These are phyloP conservation scores for Bacterosira constricta DNA, from an alignment of 108 stramenopile genomes.

Conservation along the genomic window DNA sequence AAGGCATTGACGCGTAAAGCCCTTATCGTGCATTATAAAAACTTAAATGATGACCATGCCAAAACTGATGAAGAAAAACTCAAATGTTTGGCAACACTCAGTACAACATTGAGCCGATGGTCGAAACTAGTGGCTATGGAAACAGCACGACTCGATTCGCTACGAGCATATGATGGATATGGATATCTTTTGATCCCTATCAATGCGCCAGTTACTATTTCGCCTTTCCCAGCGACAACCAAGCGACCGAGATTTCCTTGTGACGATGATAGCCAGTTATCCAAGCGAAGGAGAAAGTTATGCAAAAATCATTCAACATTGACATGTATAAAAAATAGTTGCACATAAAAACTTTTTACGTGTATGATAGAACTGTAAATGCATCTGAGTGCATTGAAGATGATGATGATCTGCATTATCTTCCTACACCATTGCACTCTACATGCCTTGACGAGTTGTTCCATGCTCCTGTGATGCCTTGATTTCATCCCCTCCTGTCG, in stretches of 20 bases:
- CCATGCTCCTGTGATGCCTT: no score
- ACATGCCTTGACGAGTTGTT: no score
- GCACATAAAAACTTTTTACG: no score
- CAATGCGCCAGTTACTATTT: neutral
- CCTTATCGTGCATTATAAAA: conserved; percentile 15
- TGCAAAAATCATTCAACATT: no score
- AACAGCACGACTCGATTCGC: conserved; percentile 6
- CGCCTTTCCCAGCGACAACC: neutral
- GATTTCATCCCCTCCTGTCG: no score
- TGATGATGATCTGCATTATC: no score
- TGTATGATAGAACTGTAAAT: no score
- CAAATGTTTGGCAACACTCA: conserved; percentile 6
- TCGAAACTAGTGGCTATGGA: conserved; percentile 18
- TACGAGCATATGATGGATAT: conserved; percentile 13
- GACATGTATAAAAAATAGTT: no score
- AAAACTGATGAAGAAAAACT: conserved; percentile 5
- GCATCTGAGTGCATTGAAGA: no score
- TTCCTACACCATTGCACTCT: no score
- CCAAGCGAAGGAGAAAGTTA: no score
- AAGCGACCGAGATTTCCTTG: neutral
- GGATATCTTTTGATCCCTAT: conserved; percentile 4
- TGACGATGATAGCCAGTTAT: no score
- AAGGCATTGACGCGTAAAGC: neutral
- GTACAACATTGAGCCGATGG: conserved; percentile 23
- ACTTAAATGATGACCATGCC: neutral